Evolutionary conservation across 2,329 filamentous ascomycete genomes (phyloP).

Genomic region (Arthrobotrys sinensis): DNA sequence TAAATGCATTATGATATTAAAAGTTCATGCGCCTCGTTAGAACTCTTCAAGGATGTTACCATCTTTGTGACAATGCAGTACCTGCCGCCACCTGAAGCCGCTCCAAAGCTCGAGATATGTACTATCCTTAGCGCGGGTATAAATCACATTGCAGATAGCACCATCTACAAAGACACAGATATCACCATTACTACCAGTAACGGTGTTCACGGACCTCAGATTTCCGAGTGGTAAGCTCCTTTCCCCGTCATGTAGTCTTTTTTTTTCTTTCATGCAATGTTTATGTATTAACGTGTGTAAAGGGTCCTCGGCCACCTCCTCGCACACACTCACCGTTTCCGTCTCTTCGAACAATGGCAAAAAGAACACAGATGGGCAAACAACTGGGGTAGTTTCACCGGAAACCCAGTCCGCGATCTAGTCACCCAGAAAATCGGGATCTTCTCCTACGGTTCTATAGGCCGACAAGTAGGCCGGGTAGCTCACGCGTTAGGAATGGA

Average conservation of each 20-base stretch:
- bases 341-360: slow-evolving; percentile 61
- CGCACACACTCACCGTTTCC: slow-evolving; percentile 60
- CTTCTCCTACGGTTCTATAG: slow-evolving; percentile 73
- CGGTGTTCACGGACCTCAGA: slow-evolving; percentile 71
- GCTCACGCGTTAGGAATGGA: slow-evolving; percentile 78
- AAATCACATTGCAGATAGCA: slow-evolving; percentile 70
- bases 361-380: slow-evolving; percentile 59
- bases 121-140: slow-evolving; percentile 74
- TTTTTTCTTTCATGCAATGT: neutral
- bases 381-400: slow-evolving; percentile 43
- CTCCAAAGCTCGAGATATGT: slow-evolving; percentile 71
- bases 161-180: slow-evolving; percentile 71
- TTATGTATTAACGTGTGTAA: neutral
- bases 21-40: slow-evolving; percentile 22
- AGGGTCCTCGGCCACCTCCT: slow-evolving; percentile 51
- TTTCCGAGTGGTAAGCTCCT: slow-evolving; percentile 59
- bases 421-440: slow-evolving; percentile 65
- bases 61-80: slow-evolving; percentile 69
- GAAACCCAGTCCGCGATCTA: slow-evolving; percentile 52
- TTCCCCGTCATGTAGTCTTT: neutral
- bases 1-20: neutral
- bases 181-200: slow-evolving; percentile 73
- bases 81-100: slow-evolving; percentile 69
- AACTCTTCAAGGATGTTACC: slow-evolving; percentile 68
- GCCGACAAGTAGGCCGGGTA: slow-evolving; percentile 73